A percentile compares a stretch with the other conserved stretches of the same genome.
Evolutionary conservation across 306 rosid genomes (phyloP).

Genomic region (Hippophae rhamnoides): DNA sequence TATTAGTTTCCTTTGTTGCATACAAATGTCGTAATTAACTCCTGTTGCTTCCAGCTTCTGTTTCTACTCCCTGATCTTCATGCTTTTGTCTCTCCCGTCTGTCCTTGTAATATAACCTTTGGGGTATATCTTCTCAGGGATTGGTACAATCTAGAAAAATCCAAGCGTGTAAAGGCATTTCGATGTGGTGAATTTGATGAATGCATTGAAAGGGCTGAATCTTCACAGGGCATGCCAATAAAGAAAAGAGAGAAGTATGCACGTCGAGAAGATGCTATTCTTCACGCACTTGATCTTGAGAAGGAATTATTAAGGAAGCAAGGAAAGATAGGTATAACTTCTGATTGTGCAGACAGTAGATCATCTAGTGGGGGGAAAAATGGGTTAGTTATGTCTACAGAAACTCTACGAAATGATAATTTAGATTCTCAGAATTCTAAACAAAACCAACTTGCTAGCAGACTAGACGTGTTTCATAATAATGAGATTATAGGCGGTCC

Average conservation of each 20-base stretch:
- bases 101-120: slow-evolving; percentile 14
- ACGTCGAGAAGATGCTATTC: slow-evolving; percentile 95
- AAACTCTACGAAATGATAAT: slow-evolving; percentile 27
- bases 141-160: slow-evolving; percentile 97
- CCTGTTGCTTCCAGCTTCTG: not conserved
- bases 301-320: slow-evolving; percentile 50
- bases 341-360: slow-evolving; percentile 26
- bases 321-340: slow-evolving; percentile 46
- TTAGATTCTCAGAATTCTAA: slow-evolving; percentile 23
- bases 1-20: not conserved
- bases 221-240: slow-evolving; percentile 75
- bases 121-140: slow-evolving; percentile 46
- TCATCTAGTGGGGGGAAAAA: slow-evolving; percentile 34
- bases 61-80: not conserved
- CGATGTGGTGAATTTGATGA: slow-evolving; percentile 95
- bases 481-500: slow-evolving; percentile 24
- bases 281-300: slow-evolving; percentile 93
- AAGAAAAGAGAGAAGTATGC: slow-evolving; percentile 98
- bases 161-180: slow-evolving; percentile 92
- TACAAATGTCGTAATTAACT: not conserved
- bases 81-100: slow-evolving; percentile 1
- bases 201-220: slow-evolving; percentile 87
- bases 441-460: slow-evolving; percentile 22
- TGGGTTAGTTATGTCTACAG: slow-evolving; percentile 28
- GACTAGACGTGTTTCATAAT: slow-evolving; percentile 22